Percentiles rank a stretch among this genome's conserved stretches.
Conservation (phyloP, 202 grass and related monocot species). For the Musa balbisiana region DNA sequence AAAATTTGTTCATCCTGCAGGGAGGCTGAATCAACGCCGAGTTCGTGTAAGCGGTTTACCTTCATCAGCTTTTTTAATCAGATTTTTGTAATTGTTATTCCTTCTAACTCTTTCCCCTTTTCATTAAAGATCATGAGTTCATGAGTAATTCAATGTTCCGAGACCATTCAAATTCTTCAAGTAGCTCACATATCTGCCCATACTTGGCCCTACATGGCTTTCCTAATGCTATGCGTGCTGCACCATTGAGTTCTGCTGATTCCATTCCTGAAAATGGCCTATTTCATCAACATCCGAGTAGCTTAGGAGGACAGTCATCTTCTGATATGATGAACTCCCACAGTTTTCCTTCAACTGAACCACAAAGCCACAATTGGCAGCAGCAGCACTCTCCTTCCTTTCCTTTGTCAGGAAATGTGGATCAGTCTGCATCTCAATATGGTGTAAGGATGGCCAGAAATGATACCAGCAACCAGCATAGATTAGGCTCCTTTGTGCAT, state of each 20-base stretch:
- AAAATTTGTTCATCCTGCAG: conserved; percentile 31
- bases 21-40: conserved; percentile 49
- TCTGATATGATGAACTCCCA: conserved; percentile 42
- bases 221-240: conserved; percentile 42
- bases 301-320: conserved; percentile 39
- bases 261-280: conserved; percentile 41
- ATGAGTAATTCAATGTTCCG: conserved; percentile 29
- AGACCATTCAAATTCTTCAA: conserved; percentile 52
- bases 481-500: conserved; percentile 61
- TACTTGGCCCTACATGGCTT: conserved; percentile 52
- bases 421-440: conserved; percentile 49
- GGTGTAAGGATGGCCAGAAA: conserved; percentile 52
- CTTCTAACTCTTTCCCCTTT: conserved; percentile 2
- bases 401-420: conserved; percentile 46
- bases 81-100: conserved; percentile 23
- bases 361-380: conserved; percentile 57
- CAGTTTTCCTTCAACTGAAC: conserved; percentile 41
- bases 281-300: conserved; percentile 53
- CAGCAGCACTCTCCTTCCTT: conserved; percentile 48
- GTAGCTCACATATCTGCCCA: conserved; percentile 58
- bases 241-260: conserved; percentile 46
- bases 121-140: conserved; percentile 44
- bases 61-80: conserved; percentile 9
- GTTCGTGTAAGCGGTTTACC: conserved; percentile 44
- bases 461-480: conserved; percentile 49